phyloP scores from a whole-genome alignment of 352 stramenopile species.

The Phytophthora gonapodyides region DNA sequence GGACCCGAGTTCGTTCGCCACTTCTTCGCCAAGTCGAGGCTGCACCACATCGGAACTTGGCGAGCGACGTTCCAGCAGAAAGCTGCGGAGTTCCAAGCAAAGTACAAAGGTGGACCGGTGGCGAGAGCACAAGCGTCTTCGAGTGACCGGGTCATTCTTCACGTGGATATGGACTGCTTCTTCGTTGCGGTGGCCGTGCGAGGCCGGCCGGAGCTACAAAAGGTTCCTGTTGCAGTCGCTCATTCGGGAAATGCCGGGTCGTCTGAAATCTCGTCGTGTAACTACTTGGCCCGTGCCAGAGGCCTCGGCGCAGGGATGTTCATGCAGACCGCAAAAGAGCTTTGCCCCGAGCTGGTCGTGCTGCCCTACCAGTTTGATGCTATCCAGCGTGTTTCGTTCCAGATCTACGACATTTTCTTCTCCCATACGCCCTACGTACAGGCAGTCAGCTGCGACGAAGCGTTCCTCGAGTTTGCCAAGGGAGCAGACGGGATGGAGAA shows the following conservation, averaged over 20 bases:
- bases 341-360: slow-evolving; percentile 93
- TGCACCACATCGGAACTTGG: slow-evolving; percentile 89
- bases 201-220: slow-evolving; percentile 72
- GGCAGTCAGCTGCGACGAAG: slow-evolving; percentile 96
- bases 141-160: slow-evolving; percentile 87
- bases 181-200: slow-evolving; percentile 93
- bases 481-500: slow-evolving; percentile 70
- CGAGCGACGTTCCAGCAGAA: slow-evolving; percentile 74
- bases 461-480: slow-evolving; percentile 89
- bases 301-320: slow-evolving; percentile 95
- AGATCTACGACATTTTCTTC: slow-evolving; percentile 94
- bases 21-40: slow-evolving; percentile 84
- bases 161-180: slow-evolving; percentile 98
- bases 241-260: slow-evolving; percentile 81
- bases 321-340: slow-evolving; percentile 89
- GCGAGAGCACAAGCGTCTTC: slow-evolving; percentile 38
- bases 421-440: slow-evolving; percentile 88
- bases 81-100: slow-evolving; percentile 58
- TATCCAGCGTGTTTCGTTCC: slow-evolving; percentile 90
- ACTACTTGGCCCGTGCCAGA: slow-evolving; percentile 93
- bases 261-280: slow-evolving; percentile 95
- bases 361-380: slow-evolving; percentile 94
- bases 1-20: slow-evolving; percentile 74
- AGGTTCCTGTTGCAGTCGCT: slow-evolving; percentile 90
- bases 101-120: slow-evolving; percentile 59